Conservation (phyloP, 1,139 yeast genomes). For the Debaryomycetaceae sp. region DNA sequence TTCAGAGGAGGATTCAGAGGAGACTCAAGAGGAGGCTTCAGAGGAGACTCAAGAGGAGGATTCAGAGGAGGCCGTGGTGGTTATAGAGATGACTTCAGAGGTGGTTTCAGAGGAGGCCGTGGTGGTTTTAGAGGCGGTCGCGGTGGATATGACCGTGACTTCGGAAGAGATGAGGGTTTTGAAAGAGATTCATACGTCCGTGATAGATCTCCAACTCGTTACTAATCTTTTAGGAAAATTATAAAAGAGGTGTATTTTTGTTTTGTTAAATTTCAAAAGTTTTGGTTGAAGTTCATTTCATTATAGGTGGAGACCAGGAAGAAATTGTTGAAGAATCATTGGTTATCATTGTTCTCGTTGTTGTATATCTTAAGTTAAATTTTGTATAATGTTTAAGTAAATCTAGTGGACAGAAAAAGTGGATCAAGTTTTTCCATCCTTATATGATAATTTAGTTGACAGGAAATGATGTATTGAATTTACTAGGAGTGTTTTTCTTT, state of each 20-base stretch:
- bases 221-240: constrained; percentile 11
- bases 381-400: constrained; percentile 8
- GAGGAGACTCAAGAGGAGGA: constrained; percentile 37
- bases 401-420: constrained; percentile 3
- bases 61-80: constrained; percentile 28
- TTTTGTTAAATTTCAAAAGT: not conserved
- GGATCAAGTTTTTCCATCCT: not conserved
- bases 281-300: not conserved
- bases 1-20: constrained; percentile 18
- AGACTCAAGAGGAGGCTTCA: constrained; percentile 29
- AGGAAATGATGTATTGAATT: not conserved
- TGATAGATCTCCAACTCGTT: constrained; percentile 50
- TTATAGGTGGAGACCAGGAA: not conserved
- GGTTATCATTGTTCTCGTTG: constrained; percentile 4
- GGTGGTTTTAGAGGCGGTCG: constrained; percentile 34
- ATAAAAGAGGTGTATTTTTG: not conserved
- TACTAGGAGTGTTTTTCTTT: not conserved
- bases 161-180: constrained; percentile 31
- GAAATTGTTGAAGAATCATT: not conserved
- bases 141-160: constrained; percentile 27
- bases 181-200: constrained; percentile 43
- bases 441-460: not conserved
- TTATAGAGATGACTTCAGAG: constrained; percentile 35
- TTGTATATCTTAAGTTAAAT: constrained; percentile 8
- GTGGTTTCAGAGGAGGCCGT: constrained; percentile 40